Percentiles rank a stretch among this genome's conserved stretches.
Evolutionary conservation across 148 eudicot genomes (phyloP).

Genomic region (Fallopia convolvulus): DNA sequence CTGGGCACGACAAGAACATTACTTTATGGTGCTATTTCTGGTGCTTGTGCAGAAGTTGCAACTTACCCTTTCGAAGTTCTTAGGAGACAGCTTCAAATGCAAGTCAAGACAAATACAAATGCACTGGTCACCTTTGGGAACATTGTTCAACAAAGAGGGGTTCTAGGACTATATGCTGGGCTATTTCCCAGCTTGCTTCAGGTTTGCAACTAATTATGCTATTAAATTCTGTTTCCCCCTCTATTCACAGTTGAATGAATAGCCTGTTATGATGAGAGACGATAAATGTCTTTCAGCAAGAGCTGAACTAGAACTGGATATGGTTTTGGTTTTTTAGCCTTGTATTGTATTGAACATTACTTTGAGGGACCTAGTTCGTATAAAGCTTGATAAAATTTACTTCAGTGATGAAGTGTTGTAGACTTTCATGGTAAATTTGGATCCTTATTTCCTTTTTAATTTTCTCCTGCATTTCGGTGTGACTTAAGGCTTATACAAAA

Average conservation of each 20-base stretch:
- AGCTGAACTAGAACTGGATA: background rate
- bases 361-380: background rate
- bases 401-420: background rate
- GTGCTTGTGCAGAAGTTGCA: slow-evolving; percentile 68
- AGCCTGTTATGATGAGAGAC: background rate
- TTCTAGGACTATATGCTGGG: slow-evolving; percentile 68
- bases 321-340: background rate
- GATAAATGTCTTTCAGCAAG: background rate
- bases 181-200: slow-evolving; percentile 56
- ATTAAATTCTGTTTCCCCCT: background rate
- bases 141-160: slow-evolving; percentile 53
- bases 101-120: slow-evolving; percentile 40
- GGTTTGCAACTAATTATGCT: slow-evolving; percentile 24
- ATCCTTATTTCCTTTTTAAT: background rate
- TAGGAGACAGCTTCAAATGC: slow-evolving; percentile 60
- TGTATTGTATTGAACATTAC: background rate
- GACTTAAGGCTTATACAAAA: background rate
- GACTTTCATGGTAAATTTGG: background rate
- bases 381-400: background rate
- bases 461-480: background rate
- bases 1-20: slow-evolving; percentile 53
- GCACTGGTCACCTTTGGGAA: slow-evolving; percentile 39
- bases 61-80: slow-evolving; percentile 70
- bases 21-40: slow-evolving; percentile 62
- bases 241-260: background rate